These are phyloP conservation scores for Cryptococcus sp. DNA, from an alignment of 1,284 basidiomycete species.

Conservation along the genomic window DNA sequence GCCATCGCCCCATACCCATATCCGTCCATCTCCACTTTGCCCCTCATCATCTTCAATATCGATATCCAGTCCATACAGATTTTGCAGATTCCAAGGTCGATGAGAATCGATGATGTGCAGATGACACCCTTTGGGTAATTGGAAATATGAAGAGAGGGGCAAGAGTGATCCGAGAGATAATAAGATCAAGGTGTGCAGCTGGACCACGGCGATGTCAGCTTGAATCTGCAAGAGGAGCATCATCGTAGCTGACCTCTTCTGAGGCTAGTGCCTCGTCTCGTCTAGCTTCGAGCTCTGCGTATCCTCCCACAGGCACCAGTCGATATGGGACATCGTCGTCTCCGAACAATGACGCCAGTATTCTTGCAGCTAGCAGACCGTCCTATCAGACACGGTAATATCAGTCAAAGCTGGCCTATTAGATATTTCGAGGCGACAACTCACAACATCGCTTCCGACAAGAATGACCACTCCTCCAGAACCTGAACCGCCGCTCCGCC, in stretches of 20 bases:
- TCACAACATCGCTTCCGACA: constrained; percentile 46
- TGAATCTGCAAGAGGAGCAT: background rate
- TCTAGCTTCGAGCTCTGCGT: constrained; percentile 68
- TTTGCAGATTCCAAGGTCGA: constrained; percentile 86
- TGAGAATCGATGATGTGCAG: constrained; percentile 94
- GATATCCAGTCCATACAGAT: constrained; percentile 70
- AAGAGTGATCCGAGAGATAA: constrained; percentile 90
- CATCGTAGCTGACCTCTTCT: constrained; percentile 63
- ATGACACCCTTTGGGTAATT: constrained; percentile 56
- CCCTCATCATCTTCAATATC: constrained; percentile 43
- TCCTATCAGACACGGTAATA: constrained; percentile 24
- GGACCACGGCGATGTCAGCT: constrained; percentile 12
- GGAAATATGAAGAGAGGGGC: constrained; percentile 67
- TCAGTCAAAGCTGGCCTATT: constrained; percentile 8
- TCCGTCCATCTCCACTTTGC: constrained; percentile 63
- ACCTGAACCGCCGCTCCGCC: constrained; percentile 34
- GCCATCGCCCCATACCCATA: constrained; percentile 84
- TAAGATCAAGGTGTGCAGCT: constrained; percentile 89
- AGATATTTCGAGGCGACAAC: background rate
- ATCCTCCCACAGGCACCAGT: constrained; percentile 87
- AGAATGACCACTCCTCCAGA: constrained; percentile 51
- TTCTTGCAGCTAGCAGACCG: constrained; percentile 56
- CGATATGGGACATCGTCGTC: constrained; percentile 93
- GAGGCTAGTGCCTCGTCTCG: constrained; percentile 68
- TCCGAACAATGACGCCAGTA: constrained; percentile 85